Base-by-base conservation (phyloP, 2,329 filamentous ascomycete genomes). In the Alternaria atra region DNA sequence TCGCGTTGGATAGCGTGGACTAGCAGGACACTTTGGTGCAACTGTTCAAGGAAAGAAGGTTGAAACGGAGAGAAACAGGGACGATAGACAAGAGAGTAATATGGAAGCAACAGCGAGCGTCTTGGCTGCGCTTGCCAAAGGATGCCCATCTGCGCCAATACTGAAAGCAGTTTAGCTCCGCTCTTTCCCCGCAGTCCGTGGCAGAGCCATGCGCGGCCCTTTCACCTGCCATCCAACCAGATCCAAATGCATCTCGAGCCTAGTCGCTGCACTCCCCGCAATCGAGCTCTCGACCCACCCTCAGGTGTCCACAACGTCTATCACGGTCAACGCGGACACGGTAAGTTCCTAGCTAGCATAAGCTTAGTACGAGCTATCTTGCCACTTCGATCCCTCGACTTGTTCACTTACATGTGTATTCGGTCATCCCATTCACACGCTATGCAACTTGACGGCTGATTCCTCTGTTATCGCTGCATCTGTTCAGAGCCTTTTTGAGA, bases 101-200 rank as follows among this genome's bases (percentile, higher is more conserved):
- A 72, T 72, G 61, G 61, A 60, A 61, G 60, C 59, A 57, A 55
- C 64, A 55, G 60, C 53, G 63, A 51, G 52, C 25, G 48, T 30
- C 58, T 61, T 61, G 48, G 58, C 58, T 53, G 58, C 61, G 58
- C 61, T 50, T 52, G 29, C 59, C 53, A 60, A 37, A 47, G 53
- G 55, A 64, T 65, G 55, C 27, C 23, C 55, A 27, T 67, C 40
- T 42, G 34, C 59, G 52, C 70, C 69, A 72, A 58, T 29, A 50
- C 63, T 48, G 13, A 1, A 27, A 63, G 27, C 7, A 67, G 71
- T 50, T 58, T 72, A 68, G 73, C 64, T 60, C 46, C 17, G 46
- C 42, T 52, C 39, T 17, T 77, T 75, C 75, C 74, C 75, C 75
- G 75, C 75, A 78, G 73, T 75, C 58, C 64, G 52, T 53, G 61